A percentile compares a stretch with the other conserved stretches of the same genome.
Conservation (phyloP, 805 yeast species). For the Metschnikowia colocasiae region DNA sequence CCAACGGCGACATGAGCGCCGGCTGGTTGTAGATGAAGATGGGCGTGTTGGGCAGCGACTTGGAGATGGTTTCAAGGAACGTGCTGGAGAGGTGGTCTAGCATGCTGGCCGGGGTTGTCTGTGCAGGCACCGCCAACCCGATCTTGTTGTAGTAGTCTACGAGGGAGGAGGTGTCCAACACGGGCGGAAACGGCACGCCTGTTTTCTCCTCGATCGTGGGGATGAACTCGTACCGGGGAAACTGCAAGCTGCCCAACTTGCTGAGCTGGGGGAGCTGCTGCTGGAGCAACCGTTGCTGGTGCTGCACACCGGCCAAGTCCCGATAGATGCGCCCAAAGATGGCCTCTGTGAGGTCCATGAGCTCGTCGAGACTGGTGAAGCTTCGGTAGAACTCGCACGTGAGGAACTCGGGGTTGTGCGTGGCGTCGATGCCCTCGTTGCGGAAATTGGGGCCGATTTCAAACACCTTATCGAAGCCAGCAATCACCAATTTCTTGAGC, state of each 20-base stretch:
- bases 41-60: constrained; percentile 42
- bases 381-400: constrained; percentile 85
- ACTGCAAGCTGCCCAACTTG: constrained; percentile 10
- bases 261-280: constrained; percentile 17
- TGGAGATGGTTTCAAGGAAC: constrained; percentile 64
- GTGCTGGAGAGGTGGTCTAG: constrained; percentile 60
- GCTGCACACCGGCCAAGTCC: constrained; percentile 20
- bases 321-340: constrained; percentile 44
- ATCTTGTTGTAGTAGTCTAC: constrained; percentile 36
- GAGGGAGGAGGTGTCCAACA: constrained; percentile 39
- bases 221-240: constrained; percentile 56
- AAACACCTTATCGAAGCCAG: constrained; percentile 82
- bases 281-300: constrained; percentile 15
- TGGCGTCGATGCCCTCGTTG: constrained; percentile 88
- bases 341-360: constrained; percentile 61
- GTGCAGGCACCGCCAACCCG: constrained; percentile 34
- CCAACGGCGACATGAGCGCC: constrained; percentile 77
- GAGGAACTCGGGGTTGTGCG: constrained; percentile 94
- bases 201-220: constrained; percentile 56
- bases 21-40: constrained; percentile 83
- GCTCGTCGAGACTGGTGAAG: constrained; percentile 59
- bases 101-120: constrained; percentile 52
- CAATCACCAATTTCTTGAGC: constrained; percentile 77
- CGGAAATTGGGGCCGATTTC: constrained; percentile 85
- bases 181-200: constrained; percentile 46